These are phyloP conservation scores for Annulohypoxylon truncatum DNA, from an alignment of 2,329 filamentous ascomycete genomes.

Conservation along the genomic window DNA sequence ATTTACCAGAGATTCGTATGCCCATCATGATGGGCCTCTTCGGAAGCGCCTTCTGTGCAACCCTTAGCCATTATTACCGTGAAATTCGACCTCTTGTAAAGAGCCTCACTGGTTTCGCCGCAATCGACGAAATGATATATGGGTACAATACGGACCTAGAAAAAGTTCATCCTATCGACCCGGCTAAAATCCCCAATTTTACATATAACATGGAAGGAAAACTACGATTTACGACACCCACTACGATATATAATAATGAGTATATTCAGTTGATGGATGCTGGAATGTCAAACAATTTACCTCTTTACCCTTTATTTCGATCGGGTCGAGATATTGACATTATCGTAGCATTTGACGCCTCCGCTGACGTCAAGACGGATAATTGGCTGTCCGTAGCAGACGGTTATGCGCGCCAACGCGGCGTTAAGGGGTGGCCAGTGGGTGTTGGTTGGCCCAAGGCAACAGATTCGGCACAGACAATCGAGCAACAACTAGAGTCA, in stretches of 20 bases:
- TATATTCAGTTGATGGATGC: conserved; percentile 94
- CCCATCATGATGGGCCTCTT: conserved; percentile 93
- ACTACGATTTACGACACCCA: conserved; percentile 81
- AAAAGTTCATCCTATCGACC: conserved; percentile 95
- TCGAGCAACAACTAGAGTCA: conserved; percentile 72
- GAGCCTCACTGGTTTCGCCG: conserved; percentile 77
- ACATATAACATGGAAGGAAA: conserved; percentile 81
- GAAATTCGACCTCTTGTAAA: conserved; percentile 87
- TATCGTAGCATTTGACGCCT: conserved; percentile 92
- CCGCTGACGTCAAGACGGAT: conserved; percentile 90
- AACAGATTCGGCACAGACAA: conserved; percentile 67
- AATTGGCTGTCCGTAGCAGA: conserved; percentile 97
- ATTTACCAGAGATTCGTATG: conserved; percentile 85
- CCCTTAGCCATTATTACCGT: conserved; percentile 93
- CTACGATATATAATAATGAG: conserved; percentile 75
- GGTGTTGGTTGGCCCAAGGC: conserved; percentile 91
- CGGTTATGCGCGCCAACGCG: conserved; percentile 89
- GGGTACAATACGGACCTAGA: conserved; percentile 85
- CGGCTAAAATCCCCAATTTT: conserved; percentile 90
- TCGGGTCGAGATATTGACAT: conserved; percentile 91
- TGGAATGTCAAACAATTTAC: conserved; percentile 98
- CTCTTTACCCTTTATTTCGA: conserved; percentile 92
- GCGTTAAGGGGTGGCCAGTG: conserved; percentile 93
- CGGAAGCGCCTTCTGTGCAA: conserved; percentile 96
- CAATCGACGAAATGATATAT: conserved; percentile 84